Conservation (phyloP, 208 protist genomes). For the Leishmania major region DNA sequence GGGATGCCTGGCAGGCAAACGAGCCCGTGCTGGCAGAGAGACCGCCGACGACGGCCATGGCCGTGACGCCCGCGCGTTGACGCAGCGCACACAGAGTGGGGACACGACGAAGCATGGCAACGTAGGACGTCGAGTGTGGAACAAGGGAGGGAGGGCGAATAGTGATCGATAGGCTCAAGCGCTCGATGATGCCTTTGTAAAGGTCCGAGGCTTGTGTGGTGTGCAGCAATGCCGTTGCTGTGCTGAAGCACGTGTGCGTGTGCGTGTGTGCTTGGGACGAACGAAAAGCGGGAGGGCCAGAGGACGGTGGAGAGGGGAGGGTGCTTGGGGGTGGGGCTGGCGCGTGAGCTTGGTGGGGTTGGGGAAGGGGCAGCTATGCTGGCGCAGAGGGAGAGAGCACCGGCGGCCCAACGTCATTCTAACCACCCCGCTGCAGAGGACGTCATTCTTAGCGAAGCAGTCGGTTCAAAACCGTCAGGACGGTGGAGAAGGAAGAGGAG, state of each 20-base stretch:
- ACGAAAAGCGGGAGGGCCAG: background rate
- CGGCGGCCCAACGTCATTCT: background rate
- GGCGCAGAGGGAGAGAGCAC: background rate
- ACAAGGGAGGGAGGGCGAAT: background rate
- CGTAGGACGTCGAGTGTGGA: background rate
- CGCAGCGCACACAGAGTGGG: slow-evolving; percentile 8
- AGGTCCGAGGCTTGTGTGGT: background rate
- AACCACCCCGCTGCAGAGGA: background rate
- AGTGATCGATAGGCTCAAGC: background rate
- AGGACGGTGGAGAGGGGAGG: background rate
- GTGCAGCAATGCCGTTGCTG: background rate
- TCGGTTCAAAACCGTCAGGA: background rate
- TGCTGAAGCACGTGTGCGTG: background rate
- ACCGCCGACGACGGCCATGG: slow-evolving; percentile 5
- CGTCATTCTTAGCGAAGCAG: background rate
- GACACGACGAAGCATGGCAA: slow-evolving; percentile 43
- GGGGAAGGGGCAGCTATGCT: background rate
- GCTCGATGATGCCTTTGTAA: background rate
- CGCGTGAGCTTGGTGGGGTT: too few relatives aligned
- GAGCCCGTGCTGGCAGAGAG: slow-evolving; percentile 5
- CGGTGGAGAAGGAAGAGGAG: background rate
- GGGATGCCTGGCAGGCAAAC: background rate
- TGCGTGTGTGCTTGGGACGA: background rate
- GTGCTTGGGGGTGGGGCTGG: background rate
- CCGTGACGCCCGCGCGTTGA: background rate